Evolutionary conservation across 805 yeast species (phyloP), one percentile per base, ranked within the genome.

Genomic region (Metschnikowia noctiluminum): DNA sequence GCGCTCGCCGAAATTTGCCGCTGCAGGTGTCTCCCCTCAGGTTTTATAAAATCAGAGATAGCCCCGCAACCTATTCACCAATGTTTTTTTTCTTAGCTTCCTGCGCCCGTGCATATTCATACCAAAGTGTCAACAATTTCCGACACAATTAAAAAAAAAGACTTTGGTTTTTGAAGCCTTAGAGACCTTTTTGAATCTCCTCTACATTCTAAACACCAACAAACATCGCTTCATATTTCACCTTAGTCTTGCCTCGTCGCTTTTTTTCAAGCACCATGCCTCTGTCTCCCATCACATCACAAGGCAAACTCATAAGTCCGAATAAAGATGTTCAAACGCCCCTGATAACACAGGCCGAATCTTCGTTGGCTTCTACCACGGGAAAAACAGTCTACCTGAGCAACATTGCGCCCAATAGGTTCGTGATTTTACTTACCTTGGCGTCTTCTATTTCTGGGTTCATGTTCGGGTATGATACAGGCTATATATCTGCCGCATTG

Each of bases 381-480:
- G 42, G 42, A 10, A 44, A 48, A 15, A 36, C 51, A 1, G 16
- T 45, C 11, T 34, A 35, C 28, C 55, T 48, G 54, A 21, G 43
- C 34, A 42, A 47, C 38, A 27, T 38, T 4, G 52, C 48, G 27
- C 60, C 60, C 35, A 53, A 94, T 10, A 67, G 74, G 7, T 68
- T 87, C 59, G 89, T 90, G 43, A 70, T 89, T 26, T 68, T 79
- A 28, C 68, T 90, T 45, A 87, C 96, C 0, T 73, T 84, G 43
- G 82, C 84, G 28, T 82, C 97, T 0, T 90, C 97, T 7, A 85
- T 92, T 53, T 90, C 97, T 0, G 98, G 98, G 1, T 89, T 91
- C 69, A 82, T 92, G 89, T 92, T 92, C 69, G 99, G 99, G 57
- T 92, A 92, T 63, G 99, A 92, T 66, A 92, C 98, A 0, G 98